phyloP scores from a whole-genome alignment of 2,329 filamentous ascomycete genomes.

The Endothia cerciana region DNA sequence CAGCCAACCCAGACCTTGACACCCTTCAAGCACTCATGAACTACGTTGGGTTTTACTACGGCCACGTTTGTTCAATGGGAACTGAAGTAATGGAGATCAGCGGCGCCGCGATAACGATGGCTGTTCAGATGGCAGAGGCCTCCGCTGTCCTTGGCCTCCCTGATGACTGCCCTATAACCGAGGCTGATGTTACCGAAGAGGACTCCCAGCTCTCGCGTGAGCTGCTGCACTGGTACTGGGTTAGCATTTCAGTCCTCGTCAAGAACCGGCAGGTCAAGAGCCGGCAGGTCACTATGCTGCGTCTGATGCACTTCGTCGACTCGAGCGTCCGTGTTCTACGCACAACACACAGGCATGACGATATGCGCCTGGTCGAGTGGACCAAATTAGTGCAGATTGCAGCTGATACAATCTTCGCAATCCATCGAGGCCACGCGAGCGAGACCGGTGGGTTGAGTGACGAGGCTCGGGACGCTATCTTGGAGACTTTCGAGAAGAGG shows the following conservation, averaged over 20 bases:
- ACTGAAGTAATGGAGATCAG: neutral
- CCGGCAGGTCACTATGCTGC: conserved; percentile 9
- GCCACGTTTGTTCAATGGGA: conserved; percentile 1
- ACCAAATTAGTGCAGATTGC: conserved; percentile 18
- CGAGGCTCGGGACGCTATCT: conserved; percentile 19
- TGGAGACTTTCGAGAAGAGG: conserved; percentile 20
- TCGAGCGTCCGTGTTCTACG: conserved; percentile 19
- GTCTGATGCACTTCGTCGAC: conserved; percentile 8
- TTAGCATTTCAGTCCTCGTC: conserved; percentile 14
- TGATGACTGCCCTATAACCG: neutral
- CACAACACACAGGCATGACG: conserved; percentile 16
- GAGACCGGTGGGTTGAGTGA: conserved; percentile 12
- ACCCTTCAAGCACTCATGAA: conserved; percentile 12
- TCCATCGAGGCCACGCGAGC: conserved; percentile 14
- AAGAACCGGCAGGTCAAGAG: conserved; percentile 17
- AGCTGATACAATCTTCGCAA: conserved; percentile 3
- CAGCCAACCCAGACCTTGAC: conserved; percentile 15
- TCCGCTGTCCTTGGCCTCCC: conserved; percentile 11
- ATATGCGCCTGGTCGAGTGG: conserved; percentile 21
- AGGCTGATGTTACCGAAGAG: conserved; percentile 15
- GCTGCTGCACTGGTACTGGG: conserved; percentile 25
- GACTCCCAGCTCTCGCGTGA: conserved; percentile 19
- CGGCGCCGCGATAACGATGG: neutral
- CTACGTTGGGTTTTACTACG: conserved; percentile 16
- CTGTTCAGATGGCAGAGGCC: conserved; percentile 13